Conservation (phyloP, 257 asterid genomes). For the Echium plantagineum region DNA sequence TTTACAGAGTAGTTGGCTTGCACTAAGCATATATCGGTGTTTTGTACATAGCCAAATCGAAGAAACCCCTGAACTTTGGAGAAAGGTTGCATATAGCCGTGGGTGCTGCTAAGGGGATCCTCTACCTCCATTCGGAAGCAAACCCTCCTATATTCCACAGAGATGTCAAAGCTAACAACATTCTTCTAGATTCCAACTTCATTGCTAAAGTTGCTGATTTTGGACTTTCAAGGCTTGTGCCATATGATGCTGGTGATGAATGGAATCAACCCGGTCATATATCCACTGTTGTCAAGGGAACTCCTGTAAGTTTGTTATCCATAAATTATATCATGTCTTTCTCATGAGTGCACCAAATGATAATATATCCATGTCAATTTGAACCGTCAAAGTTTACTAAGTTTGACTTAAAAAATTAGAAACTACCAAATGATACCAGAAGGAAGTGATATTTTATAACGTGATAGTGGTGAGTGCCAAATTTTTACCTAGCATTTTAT, state of each 20-base stretch:
- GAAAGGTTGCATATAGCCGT: constrained; percentile 59
- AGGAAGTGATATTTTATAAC: too few relatives aligned
- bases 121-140: constrained; percentile 91
- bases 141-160: constrained; percentile 84
- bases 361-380: too few relatives aligned
- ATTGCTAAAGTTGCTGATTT: constrained; percentile 86
- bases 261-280: constrained; percentile 44
- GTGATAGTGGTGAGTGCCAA: too few relatives aligned
- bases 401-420: too few relatives aligned
- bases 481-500: neutral
- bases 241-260: constrained; percentile 33
- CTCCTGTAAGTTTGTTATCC: constrained; percentile 50
- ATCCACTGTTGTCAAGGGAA: constrained; percentile 80
- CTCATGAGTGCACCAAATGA: too few relatives aligned
- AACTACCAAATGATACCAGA: too few relatives aligned
- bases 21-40: neutral
- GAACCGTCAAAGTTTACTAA: too few relatives aligned
- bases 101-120: constrained; percentile 74
- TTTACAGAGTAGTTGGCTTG: neutral
- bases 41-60: constrained; percentile 27
- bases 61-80: constrained; percentile 39
- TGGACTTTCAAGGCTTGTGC: constrained; percentile 89
- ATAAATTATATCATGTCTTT: too few relatives aligned
- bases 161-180: constrained; percentile 79
- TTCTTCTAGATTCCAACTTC: constrained; percentile 62